Conservation (phyloP, 371 early-diverging fungal genomes). For the Batrachochytrium dendrobatidis region DNA sequence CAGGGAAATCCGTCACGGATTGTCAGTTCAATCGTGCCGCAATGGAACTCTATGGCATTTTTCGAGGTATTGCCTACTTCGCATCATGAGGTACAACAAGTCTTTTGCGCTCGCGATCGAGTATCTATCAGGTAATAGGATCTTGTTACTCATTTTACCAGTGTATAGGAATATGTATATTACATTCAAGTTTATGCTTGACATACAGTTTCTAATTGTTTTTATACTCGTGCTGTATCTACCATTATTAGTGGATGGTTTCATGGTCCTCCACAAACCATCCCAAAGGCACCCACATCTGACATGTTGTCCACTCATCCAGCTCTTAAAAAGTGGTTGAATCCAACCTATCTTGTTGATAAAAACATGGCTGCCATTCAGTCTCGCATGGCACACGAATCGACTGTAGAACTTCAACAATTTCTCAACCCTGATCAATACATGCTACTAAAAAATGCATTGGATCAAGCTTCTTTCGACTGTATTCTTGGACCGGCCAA, state of each 20-base stretch:
- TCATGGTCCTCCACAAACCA: constrained; percentile 9
- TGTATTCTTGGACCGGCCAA: constrained; percentile 1
- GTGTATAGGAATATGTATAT: too few relatives aligned
- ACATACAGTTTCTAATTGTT: too few relatives aligned
- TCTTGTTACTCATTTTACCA: too few relatives aligned
- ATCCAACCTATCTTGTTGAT: background rate
- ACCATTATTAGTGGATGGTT: constrained; percentile 5
- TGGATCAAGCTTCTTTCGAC: background rate
- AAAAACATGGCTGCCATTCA: background rate
- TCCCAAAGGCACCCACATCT: background rate
- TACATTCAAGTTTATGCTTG: too few relatives aligned
- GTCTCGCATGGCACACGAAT: constrained; percentile 5
- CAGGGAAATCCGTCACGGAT: constrained; percentile 38
- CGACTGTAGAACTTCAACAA: constrained; percentile 2
- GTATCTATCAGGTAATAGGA: constrained; percentile 58
- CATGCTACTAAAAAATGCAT: background rate
- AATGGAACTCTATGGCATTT: constrained; percentile 53
- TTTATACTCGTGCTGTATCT: constrained; percentile 12
- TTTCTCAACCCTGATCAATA: background rate
- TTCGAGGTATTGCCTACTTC: constrained; percentile 54
- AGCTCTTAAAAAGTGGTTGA: background rate
- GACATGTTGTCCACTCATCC: background rate
- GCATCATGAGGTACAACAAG: constrained; percentile 59
- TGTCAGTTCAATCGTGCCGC: constrained; percentile 41
- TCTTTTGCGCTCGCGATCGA: constrained; percentile 27